Evolutionary conservation across 2,329 filamentous ascomycete genomes (phyloP).

Genomic region (Cytospora leucostoma): DNA sequence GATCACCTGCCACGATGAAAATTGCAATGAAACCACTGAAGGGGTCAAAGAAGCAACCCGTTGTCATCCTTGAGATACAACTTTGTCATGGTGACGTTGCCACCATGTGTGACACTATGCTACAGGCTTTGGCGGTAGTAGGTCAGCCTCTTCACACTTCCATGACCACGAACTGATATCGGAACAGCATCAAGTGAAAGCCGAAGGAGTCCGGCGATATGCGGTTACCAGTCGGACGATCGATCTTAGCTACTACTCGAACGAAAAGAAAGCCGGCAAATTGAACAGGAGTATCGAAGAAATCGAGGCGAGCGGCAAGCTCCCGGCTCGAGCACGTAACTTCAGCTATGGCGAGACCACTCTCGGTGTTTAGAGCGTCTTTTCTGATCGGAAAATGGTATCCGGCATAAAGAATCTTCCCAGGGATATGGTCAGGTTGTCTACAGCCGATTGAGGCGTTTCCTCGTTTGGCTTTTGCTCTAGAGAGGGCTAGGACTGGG

Average conservation of each 20-base stretch:
- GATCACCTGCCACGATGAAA: conserved; percentile 58
- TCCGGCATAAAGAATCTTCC: background rate
- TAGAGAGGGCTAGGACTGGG: no score
- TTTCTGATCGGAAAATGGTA: background rate
- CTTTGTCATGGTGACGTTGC: conserved; percentile 66
- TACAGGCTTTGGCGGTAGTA: conserved; percentile 62
- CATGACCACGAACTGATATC: conserved; percentile 28
- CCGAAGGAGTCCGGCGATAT: conserved; percentile 13
- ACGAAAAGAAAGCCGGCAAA: background rate
- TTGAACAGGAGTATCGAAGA: background rate
- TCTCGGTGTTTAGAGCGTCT: background rate
- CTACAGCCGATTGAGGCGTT: no score
- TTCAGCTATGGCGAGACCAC: conserved; percentile 12
- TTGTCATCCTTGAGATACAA: conserved; percentile 39
- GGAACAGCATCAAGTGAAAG: conserved; percentile 19
- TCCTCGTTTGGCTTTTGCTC: no score
- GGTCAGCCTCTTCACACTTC: conserved; percentile 24
- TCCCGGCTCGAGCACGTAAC: conserved; percentile 5
- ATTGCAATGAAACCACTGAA: conserved; percentile 28
- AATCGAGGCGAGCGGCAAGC: conserved; percentile 1
- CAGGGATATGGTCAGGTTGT: no score
- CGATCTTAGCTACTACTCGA: conserved; percentile 14
- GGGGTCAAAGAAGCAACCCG: conserved; percentile 27
- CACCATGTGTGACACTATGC: conserved; percentile 53
- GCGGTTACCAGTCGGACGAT: conserved; percentile 22